Conservation (phyloP, 1,139 yeast species). For the Blastobotrys capitulatus region DNA sequence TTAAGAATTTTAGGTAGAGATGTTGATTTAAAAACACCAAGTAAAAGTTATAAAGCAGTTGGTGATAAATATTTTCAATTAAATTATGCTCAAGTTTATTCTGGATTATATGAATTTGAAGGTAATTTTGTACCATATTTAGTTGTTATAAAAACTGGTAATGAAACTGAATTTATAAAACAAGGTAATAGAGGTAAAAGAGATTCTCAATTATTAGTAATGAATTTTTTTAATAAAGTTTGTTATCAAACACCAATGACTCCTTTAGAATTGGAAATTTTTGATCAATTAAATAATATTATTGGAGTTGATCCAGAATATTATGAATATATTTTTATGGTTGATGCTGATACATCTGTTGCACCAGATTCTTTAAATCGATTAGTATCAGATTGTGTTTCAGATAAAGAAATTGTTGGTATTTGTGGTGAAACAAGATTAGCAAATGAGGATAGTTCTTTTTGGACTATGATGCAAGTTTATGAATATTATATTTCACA, state of each 20-base stretch:
- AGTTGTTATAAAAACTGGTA: slow-evolving; percentile 32
- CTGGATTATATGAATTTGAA: slow-evolving; percentile 28
- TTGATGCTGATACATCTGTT: slow-evolving; percentile 36
- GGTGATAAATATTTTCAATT: slow-evolving; percentile 29
- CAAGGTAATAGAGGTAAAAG: slow-evolving; percentile 36
- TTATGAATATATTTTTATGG: slow-evolving; percentile 33
- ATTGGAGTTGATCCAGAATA: slow-evolving; percentile 29
- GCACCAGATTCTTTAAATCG: slow-evolving; percentile 30
- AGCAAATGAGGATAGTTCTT: slow-evolving; percentile 30
- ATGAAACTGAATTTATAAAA: slow-evolving; percentile 25
- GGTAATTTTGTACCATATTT: slow-evolving; percentile 29
- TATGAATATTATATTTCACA: slow-evolving; percentile 37
- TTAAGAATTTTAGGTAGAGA: slow-evolving; percentile 56
- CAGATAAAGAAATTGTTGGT: slow-evolving; percentile 32
- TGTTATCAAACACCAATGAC: slow-evolving; percentile 35
- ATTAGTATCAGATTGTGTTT: slow-evolving; percentile 28
- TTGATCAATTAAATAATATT: slow-evolving; percentile 28
- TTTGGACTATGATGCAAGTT: slow-evolving; percentile 36
- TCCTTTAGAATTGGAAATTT: slow-evolving; percentile 32
- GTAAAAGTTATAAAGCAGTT: slow-evolving; percentile 29
- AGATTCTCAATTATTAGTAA: slow-evolving; percentile 33
- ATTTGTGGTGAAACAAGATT: slow-evolving; percentile 35
- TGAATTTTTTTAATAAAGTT: slow-evolving; percentile 33
- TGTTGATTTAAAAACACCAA: slow-evolving; percentile 26
- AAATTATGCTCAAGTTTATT: slow-evolving; percentile 30